Conservation (phyloP, 1,284 basidiomycete genomes). For the Boletus sp. region DNA sequence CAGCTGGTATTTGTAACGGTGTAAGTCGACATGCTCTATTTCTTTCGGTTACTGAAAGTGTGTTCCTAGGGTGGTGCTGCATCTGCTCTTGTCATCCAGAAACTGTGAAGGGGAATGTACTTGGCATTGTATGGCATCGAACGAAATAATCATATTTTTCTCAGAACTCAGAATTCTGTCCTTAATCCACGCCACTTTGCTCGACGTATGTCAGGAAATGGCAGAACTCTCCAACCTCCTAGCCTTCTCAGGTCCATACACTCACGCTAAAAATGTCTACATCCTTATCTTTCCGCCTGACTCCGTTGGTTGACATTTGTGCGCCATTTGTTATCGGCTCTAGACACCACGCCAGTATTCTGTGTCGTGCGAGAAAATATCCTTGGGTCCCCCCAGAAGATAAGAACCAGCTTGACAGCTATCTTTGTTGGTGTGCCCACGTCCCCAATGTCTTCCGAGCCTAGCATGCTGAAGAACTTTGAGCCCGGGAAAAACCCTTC, state of each 20-base stretch:
- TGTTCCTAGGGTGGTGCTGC: constrained; percentile 79
- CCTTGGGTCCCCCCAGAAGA: constrained; percentile 5
- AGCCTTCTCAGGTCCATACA: constrained; percentile 1
- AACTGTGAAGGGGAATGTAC: constrained; percentile 52
- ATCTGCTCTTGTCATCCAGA: constrained; percentile 87
- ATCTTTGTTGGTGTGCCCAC: constrained; percentile 1
- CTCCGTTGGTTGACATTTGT: constrained; percentile 1
- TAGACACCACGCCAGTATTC: background rate
- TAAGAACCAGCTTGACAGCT: constrained; percentile 11
- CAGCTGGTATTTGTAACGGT: constrained; percentile 97
- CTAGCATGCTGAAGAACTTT: constrained; percentile 6
- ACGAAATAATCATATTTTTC: constrained; percentile 17
- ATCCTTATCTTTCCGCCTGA: constrained; percentile 19
- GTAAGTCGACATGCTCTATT: constrained; percentile 45
- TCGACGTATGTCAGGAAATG: constrained; percentile 15
- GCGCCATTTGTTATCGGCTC: constrained; percentile 12
- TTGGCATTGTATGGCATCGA: constrained; percentile 19
- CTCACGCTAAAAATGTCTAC: constrained; percentile 10
- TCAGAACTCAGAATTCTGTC: constrained; percentile 6
- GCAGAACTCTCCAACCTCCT: constrained; percentile 3
- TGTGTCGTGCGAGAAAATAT: constrained; percentile 8
- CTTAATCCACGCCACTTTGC: constrained; percentile 3
- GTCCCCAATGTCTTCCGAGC: constrained; percentile 21
- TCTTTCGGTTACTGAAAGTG: constrained; percentile 15
- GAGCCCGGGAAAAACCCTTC: constrained; percentile 14